Percentiles rank a stretch among this genome's conserved stretches.
Conservation (phyloP, 805 yeast genomes). For the Candida hungchunana region DNA sequence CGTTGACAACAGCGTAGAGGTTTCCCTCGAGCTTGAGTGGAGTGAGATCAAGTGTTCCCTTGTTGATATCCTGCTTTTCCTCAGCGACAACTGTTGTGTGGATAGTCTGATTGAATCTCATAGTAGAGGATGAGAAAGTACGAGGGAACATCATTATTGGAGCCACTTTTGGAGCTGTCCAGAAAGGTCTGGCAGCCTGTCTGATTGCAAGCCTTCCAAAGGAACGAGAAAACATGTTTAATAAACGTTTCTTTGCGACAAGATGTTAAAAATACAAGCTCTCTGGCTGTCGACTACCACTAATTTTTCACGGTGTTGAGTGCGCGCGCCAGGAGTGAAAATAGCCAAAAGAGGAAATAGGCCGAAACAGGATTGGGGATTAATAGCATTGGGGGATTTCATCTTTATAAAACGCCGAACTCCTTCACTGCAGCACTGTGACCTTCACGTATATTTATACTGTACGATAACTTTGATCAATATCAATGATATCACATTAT, state of each 20-base stretch:
- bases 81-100: too few relatives aligned
- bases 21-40: conserved; percentile 65
- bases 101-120: conserved; percentile 7
- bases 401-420: too few relatives aligned
- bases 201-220: conserved; percentile 3
- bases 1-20: conserved; percentile 75
- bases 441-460: too few relatives aligned
- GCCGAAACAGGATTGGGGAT: neutral
- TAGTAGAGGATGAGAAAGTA: conserved; percentile 4
- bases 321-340: neutral
- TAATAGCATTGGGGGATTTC: neutral
- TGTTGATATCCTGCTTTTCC: too few relatives aligned
- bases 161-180: conserved; percentile 3
- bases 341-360: conserved; percentile 1
- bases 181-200: conserved; percentile 6
- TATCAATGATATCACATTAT: too few relatives aligned
- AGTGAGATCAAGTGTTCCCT: too few relatives aligned
- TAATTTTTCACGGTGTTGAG: neutral
- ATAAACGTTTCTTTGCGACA: neutral
- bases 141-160: conserved; percentile 3
- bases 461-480: too few relatives aligned
- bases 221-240: conserved; percentile 7
- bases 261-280: neutral
- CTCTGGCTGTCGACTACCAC: neutral
- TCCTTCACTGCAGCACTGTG: too few relatives aligned